Percentiles rank a stretch among this genome's conserved stretches.
Evolutionary conservation across 1,284 basidiomycete genomes (phyloP).

Genomic region (Baeospora myosura): DNA sequence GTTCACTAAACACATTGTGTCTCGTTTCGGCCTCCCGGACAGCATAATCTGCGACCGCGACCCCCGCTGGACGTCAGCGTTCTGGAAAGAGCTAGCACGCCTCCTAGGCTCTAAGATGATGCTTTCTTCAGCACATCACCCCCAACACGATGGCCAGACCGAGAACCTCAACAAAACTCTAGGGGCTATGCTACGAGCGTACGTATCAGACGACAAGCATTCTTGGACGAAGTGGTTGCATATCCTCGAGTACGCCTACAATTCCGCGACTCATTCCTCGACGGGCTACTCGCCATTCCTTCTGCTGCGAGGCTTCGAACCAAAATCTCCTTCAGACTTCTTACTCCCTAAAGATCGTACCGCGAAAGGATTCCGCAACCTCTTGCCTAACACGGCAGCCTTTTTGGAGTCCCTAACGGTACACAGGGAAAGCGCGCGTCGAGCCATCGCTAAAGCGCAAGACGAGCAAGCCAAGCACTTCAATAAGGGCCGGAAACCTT

Average conservation of each 20-base stretch:
- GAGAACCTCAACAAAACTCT: too few species aligned
- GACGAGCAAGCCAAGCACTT: background rate
- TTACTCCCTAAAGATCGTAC: background rate
- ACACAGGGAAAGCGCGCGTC: too few species aligned
- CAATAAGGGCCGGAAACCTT: background rate
- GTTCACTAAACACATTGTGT: background rate
- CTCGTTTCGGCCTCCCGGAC: background rate
- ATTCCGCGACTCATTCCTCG: background rate
- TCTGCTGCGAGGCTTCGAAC: background rate
- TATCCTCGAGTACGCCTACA: background rate
- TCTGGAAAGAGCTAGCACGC: background rate
- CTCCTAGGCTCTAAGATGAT: background rate
- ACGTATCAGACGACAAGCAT: background rate
- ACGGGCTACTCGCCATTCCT: background rate
- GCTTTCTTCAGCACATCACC: background rate
- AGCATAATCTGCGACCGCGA: background rate
- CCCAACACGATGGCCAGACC: background rate
- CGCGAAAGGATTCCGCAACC: background rate
- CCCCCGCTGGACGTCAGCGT: background rate
- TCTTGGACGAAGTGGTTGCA: background rate
- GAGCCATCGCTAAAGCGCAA: slow-evolving; percentile 1
- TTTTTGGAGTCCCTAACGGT: too few species aligned
- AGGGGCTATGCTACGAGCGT: background rate
- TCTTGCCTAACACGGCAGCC: background rate
- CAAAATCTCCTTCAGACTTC: background rate